Evolutionary conservation across 768 basidiomycete species (phyloP).

Genomic region (Mycena metata): DNA sequence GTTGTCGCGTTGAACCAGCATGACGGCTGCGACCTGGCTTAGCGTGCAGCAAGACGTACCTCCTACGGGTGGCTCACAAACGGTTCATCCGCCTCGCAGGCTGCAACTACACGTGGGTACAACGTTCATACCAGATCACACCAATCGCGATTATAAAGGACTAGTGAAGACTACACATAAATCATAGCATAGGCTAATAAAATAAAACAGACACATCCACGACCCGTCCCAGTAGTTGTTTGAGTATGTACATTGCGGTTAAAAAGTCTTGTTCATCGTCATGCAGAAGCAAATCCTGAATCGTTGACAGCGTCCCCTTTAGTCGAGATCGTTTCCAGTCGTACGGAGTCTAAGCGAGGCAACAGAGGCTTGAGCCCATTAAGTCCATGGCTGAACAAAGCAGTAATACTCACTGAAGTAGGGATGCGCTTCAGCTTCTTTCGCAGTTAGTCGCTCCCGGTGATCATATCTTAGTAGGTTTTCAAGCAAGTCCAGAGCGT

Average conservation of each 20-base stretch:
- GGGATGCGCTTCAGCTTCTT: slow-evolving; percentile 75
- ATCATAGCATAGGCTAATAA: neutral
- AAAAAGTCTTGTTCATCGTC: slow-evolving; percentile 16
- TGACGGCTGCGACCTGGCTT: slow-evolving; percentile 45
- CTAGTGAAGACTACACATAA: slow-evolving; percentile 35
- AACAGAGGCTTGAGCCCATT: slow-evolving; percentile 43
- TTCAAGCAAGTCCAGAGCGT: slow-evolving; percentile 77
- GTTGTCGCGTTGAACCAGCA: slow-evolving; percentile 48
- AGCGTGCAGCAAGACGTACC: slow-evolving; percentile 15
- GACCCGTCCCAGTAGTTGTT: slow-evolving; percentile 28
- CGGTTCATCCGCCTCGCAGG: slow-evolving; percentile 26
- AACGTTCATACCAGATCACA: slow-evolving; percentile 6
- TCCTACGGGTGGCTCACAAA: slow-evolving; percentile 3
- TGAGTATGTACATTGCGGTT: slow-evolving; percentile 3
- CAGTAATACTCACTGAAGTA: slow-evolving; percentile 66
- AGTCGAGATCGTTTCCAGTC: slow-evolving; percentile 59
- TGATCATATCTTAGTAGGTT: slow-evolving; percentile 79
- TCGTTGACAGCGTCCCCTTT: slow-evolving; percentile 63
- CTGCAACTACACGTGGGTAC: slow-evolving; percentile 5
- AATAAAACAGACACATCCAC: neutral
- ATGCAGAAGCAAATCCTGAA: slow-evolving; percentile 62
- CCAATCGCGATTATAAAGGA: slow-evolving; percentile 30
- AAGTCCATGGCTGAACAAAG: slow-evolving; percentile 19
- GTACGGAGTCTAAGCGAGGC: slow-evolving; percentile 55
- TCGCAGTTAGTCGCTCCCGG: slow-evolving; percentile 74